These are phyloP conservation scores for barley (Hordeum vulgare) DNA, from an alignment of 176 grass and related monocot species.

Conservation along the genomic window DNA sequence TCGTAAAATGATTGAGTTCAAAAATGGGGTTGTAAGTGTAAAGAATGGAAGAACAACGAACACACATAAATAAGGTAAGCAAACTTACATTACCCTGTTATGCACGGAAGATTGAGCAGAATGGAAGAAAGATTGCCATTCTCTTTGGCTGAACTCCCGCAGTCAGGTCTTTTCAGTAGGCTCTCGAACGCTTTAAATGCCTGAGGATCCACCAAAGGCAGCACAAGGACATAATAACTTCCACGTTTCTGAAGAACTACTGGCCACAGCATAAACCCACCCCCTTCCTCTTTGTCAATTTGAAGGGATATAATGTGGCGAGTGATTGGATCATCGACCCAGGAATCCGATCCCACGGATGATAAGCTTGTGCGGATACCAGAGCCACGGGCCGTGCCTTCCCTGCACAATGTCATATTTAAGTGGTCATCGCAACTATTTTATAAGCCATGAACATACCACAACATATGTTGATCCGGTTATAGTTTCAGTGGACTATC, in stretches of 20 bases:
- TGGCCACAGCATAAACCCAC: slow-evolving; percentile 70
- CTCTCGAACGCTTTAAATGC: slow-evolving; percentile 54
- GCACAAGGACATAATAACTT: slow-evolving; percentile 64
- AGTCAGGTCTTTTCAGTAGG: slow-evolving; percentile 57
- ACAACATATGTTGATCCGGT: neutral
- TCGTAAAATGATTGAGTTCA: neutral
- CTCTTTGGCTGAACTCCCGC: slow-evolving; percentile 70
- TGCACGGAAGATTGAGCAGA: slow-evolving; percentile 88
- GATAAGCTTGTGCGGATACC: slow-evolving; percentile 58
- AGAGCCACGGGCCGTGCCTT: slow-evolving; percentile 67
- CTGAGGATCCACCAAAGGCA: slow-evolving; percentile 68
- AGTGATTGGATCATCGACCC: slow-evolving; percentile 85
- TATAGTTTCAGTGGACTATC: neutral
- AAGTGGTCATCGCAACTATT: neutral
- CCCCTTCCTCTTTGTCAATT: slow-evolving; percentile 35
- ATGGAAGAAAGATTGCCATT: slow-evolving; percentile 66
- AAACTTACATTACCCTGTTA: slow-evolving; percentile 99
- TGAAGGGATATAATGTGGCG: slow-evolving; percentile 67
- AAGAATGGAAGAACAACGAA: slow-evolving; percentile 4
- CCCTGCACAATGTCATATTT: slow-evolving; percentile 41
- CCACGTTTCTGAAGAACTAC: slow-evolving; percentile 70
- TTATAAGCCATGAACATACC: neutral
- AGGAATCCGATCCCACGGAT: slow-evolving; percentile 64
- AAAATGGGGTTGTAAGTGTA: neutral
- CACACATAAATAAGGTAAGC: slow-evolving; percentile 4